Evolutionary conservation across 495 filamentous ascomycete genomes (phyloP).

Genomic region (Choiromyces venosus): DNA sequence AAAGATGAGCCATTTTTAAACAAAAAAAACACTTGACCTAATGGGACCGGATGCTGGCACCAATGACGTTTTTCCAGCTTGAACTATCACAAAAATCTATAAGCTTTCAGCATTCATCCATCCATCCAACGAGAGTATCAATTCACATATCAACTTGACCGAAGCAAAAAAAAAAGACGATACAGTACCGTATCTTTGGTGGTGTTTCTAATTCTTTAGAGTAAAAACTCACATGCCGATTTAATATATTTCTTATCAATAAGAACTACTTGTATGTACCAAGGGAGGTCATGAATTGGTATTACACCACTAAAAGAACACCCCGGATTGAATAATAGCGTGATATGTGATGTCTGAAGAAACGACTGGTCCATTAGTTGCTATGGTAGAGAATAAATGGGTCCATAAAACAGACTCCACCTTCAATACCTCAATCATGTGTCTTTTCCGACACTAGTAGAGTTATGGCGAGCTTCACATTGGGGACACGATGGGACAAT

Average conservation of each 20-base stretch:
- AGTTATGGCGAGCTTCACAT: neutral
- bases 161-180: neutral
- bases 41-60: neutral
- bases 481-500: neutral
- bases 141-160: neutral
- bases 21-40: neutral
- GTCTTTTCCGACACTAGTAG: neutral
- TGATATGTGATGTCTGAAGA: neutral
- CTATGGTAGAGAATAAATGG: neutral
- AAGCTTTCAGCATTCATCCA: neutral
- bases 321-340: neutral
- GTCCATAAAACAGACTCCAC: neutral
- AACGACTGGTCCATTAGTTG: neutral
- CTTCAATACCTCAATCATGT: neutral
- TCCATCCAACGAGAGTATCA: neutral
- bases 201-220: neutral
- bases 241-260: neutral
- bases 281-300: neutral
- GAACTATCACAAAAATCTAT: neutral
- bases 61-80: neutral
- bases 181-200: neutral
- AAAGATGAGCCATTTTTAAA: conserved; percentile 1
- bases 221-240: neutral
- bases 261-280: neutral
- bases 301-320: neutral